A percentile compares a stretch with the other conserved stretches of the same genome.
Evolutionary conservation across 108 stramenopile genomes (phyloP).

Genomic region (Nitzschia palea): DNA sequence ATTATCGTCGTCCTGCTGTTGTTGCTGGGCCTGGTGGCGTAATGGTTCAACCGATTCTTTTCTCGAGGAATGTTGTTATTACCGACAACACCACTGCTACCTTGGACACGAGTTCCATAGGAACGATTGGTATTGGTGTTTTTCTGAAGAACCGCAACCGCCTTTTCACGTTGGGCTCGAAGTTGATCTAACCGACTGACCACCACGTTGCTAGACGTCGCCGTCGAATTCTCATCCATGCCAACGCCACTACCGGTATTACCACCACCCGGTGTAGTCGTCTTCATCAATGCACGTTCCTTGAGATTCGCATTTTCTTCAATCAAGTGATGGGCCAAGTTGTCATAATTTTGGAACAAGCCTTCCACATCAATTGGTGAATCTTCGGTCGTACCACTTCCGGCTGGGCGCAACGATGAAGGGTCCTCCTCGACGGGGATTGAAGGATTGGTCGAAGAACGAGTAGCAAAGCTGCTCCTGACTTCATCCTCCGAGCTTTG

Average conservation of each 20-base stretch:
- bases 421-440: not conserved
- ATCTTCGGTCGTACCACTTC: not conserved
- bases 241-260: not conserved
- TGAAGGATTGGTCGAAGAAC: not conserved
- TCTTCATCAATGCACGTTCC: not conserved
- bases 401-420: not conserved
- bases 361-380: constrained; percentile 22
- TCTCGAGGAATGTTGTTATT: not conserved
- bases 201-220: not conserved
- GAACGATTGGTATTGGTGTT: not conserved
- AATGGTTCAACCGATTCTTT: constrained; percentile 1
- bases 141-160: constrained; percentile 14
- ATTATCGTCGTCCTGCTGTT: not conserved
- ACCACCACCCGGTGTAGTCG: no score
- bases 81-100: not conserved
- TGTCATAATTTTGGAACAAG: constrained; percentile 1
- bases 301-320: constrained; percentile 15
- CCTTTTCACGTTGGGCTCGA: constrained; percentile 18
- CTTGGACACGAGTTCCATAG: not conserved
- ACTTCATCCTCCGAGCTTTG: no score
- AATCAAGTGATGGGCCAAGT: constrained; percentile 6
- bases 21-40: no score
- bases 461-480: no score
- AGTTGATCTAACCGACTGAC: constrained; percentile 21
- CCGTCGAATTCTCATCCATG: not conserved